Evolutionary conservation across 2,329 filamentous ascomycete species (phyloP).

Genomic region (Hymenoscyphus salicellus): DNA sequence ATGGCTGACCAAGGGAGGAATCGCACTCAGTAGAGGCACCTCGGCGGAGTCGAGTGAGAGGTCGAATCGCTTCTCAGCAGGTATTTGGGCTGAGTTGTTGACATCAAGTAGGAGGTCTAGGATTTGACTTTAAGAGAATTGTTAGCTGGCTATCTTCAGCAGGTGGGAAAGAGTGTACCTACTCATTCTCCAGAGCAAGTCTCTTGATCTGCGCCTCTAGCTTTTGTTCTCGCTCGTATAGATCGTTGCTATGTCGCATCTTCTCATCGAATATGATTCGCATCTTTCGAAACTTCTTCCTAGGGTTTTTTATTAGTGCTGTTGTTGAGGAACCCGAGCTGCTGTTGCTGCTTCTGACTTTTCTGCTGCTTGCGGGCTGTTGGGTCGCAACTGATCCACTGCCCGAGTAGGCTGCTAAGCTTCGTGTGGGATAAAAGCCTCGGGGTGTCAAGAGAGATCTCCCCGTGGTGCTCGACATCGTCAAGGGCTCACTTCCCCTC

Average conservation of each 20-base stretch:
- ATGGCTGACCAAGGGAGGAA: slow-evolving; percentile 29
- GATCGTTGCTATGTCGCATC: slow-evolving; percentile 76
- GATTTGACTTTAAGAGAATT: slow-evolving; percentile 62
- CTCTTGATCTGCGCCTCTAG: slow-evolving; percentile 77
- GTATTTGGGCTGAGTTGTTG: slow-evolving; percentile 79
- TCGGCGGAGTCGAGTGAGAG: slow-evolving; percentile 66
- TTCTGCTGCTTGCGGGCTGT: not conserved
- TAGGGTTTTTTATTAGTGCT: slow-evolving; percentile 49
- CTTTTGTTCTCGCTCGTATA: slow-evolving; percentile 78
- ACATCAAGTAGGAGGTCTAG: slow-evolving; percentile 86
- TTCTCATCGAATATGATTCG: slow-evolving; percentile 72
- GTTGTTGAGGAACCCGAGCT: slow-evolving; percentile 38
- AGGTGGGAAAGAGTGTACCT: slow-evolving; percentile 37
- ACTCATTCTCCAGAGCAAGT: slow-evolving; percentile 91
- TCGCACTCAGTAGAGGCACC: slow-evolving; percentile 22
- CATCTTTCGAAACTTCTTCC: slow-evolving; percentile 96
- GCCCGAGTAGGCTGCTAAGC: not conserved
- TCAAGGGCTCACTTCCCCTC: not conserved
- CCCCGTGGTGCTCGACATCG: not conserved
- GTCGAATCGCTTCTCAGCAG: slow-evolving; percentile 71
- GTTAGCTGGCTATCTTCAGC: slow-evolving; percentile 4
- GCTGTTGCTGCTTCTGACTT: not conserved
- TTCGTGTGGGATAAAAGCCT: not conserved
- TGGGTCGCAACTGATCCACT: not conserved
- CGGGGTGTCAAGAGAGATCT: not conserved